Percentiles rank a stretch among this genome's conserved stretches.
These are phyloP conservation scores for Taphrina betulina DNA, from an alignment of 1,139 yeast genomes.

Conservation along the genomic window DNA sequence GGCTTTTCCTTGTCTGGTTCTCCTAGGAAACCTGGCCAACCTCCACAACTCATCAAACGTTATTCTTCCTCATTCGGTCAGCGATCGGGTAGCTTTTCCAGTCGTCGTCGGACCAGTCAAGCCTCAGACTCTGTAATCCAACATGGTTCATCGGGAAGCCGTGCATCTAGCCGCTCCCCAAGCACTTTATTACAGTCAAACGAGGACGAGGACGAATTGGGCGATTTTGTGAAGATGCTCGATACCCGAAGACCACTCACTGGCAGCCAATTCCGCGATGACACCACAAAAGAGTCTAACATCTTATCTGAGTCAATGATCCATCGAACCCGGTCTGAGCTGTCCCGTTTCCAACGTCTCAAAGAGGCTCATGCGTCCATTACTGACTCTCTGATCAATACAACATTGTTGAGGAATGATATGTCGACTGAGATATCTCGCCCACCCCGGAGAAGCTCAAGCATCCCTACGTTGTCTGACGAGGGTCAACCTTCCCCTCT, in stretches of 20 bases:
- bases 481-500: slow-evolving; percentile 30
- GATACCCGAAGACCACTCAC: slow-evolving; percentile 47
- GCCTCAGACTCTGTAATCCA: slow-evolving; percentile 8
- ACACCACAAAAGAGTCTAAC: neutral
- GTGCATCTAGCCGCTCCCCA: slow-evolving; percentile 23
- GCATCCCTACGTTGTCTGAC: slow-evolving; percentile 42
- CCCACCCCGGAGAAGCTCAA: slow-evolving; percentile 42
- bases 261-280: slow-evolving; percentile 9
- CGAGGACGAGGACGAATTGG: slow-evolving; percentile 63
- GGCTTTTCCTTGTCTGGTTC: neutral
- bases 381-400: slow-evolving; percentile 41
- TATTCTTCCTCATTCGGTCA: slow-evolving; percentile 24
- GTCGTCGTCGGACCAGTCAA: slow-evolving; percentile 25
- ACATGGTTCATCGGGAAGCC: neutral
- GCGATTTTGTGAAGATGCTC: slow-evolving; percentile 76
- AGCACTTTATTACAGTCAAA: neutral
- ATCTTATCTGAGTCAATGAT: slow-evolving; percentile 2
- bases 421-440: slow-evolving; percentile 41
- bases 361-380: slow-evolving; percentile 51
- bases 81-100: slow-evolving; percentile 4
- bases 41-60: slow-evolving; percentile 17
- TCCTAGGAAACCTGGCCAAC: slow-evolving; percentile 8
- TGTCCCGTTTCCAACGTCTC: slow-evolving; percentile 53
- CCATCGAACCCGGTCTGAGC: slow-evolving; percentile 39
- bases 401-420: slow-evolving; percentile 32